Conservation (phyloP, 352 stramenopile genomes). For the Globisporangium abappressorium region DNA sequence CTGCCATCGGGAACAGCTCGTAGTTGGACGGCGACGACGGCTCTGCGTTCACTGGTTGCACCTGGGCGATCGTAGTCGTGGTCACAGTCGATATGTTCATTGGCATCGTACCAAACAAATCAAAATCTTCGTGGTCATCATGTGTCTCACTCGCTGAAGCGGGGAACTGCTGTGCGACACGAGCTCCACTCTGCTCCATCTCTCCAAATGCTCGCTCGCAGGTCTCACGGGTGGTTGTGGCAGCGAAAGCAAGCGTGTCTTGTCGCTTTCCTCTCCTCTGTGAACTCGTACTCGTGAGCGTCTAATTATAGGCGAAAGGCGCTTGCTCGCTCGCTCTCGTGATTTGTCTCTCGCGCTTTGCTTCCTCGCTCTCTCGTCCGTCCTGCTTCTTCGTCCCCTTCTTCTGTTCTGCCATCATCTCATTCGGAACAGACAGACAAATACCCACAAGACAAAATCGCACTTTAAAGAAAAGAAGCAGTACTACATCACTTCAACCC, state of each 20-base stretch:
- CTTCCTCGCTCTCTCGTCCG: slow-evolving; percentile 4
- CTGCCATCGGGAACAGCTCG: slow-evolving; percentile 39
- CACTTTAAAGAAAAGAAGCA: not conserved
- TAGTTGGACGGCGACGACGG: slow-evolving; percentile 27
- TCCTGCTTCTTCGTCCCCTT: not conserved
- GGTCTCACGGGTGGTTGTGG: not conserved
- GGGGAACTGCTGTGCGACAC: slow-evolving; percentile 6
- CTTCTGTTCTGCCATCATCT: slow-evolving; percentile 3
- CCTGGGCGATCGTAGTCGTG: no score
- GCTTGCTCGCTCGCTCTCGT: not conserved
- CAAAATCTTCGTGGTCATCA: slow-evolving; percentile 11
- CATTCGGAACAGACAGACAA: not conserved
- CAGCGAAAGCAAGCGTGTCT: not conserved
- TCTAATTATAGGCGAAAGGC: slow-evolving; percentile 2
- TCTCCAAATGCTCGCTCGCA: not conserved
- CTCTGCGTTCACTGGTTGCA: not conserved
- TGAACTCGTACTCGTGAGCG: not conserved
- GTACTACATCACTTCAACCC: slow-evolving; percentile 8
- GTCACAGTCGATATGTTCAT: not conserved
- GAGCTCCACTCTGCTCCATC: slow-evolving; percentile 4
- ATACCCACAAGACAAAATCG: slow-evolving; percentile 1
- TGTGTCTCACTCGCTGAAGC: not conserved
- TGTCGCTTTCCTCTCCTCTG: not conserved
- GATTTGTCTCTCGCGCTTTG: not conserved
- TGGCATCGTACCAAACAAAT: slow-evolving; percentile 9